Evolutionary conservation across 345 rosid genomes (phyloP).

Genomic region (Citrus australasica): DNA sequence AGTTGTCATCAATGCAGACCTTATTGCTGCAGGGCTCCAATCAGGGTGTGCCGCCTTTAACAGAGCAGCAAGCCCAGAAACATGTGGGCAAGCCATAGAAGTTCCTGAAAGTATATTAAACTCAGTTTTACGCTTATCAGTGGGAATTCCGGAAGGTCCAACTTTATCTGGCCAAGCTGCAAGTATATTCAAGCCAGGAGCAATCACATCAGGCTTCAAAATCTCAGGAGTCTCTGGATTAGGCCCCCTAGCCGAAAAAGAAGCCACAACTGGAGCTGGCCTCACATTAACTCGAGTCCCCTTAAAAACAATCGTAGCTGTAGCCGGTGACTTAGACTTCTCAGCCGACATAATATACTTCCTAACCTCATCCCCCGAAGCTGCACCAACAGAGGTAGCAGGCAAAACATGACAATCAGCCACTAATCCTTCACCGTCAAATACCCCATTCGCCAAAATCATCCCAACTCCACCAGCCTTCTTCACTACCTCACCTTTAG

Average conservation of each 20-base stretch:
- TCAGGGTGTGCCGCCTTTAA: conserved; percentile 86
- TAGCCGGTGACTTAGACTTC: conserved; percentile 48
- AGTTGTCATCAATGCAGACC: conserved; percentile 90
- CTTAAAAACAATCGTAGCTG: conserved; percentile 72
- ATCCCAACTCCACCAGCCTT: conserved; percentile 86
- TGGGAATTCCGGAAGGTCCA: conserved; percentile 65
- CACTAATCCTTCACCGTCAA: conserved; percentile 88
- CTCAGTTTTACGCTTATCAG: conserved; percentile 62
- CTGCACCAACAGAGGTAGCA: conserved; percentile 70
- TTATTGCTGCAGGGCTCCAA: conserved; percentile 85
- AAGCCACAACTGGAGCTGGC: conserved; percentile 88
- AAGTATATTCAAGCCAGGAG: conserved; percentile 89
- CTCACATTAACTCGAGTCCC: conserved; percentile 65
- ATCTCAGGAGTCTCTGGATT: conserved; percentile 78
- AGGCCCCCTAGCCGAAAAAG: conserved; percentile 87
- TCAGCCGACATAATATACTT: conserved; percentile 42
- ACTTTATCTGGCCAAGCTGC: conserved; percentile 93
- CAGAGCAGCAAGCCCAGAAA: conserved; percentile 83
- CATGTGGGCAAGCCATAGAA: conserved; percentile 97
- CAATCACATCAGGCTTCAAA: conserved; percentile 81
- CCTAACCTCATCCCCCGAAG: conserved; percentile 63
- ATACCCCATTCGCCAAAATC: conserved; percentile 85
- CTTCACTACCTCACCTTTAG: conserved; percentile 77
- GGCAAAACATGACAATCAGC: conserved; percentile 93
- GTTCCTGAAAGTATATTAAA: conserved; percentile 92